Base-by-base conservation (phyloP, 2,329 filamentous ascomycete species). In the Aspergillus floridensis region DNA sequence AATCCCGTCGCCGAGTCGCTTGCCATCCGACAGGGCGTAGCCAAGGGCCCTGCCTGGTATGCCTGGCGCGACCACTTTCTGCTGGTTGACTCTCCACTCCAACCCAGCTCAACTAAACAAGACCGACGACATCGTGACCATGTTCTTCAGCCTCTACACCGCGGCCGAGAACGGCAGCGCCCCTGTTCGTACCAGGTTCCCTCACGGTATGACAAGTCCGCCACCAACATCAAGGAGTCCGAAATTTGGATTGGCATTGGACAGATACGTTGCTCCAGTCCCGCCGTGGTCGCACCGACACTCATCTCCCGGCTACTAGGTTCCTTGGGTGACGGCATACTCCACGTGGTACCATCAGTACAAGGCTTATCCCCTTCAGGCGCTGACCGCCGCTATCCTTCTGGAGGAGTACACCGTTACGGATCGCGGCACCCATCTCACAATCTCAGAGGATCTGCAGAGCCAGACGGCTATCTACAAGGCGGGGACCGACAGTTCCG, bases 321-420 rank as follows among this genome's bases (percentile, higher is more conserved):
- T 78, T 3, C 79, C 79, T 0, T 82, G 80, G 80, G 76, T 77
- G 0, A 74, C 74, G 1, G 68, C 73, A 4, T 77, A 77, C 63
- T 79, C 79, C 0, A 76, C 71, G 1, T 82, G 79, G 80, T 82
- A 82, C 53, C 79, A 82, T 61, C 73, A 79, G 52, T 81, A 74
- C 63, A 75, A 78, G 5, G 74, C 74, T 0, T 82, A 79, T 59
- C 80, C 80, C 0, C 74, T 80, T 22, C 76, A 81, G 59, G 80
- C 80, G 3, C 66, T 82, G 2, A 75, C 68, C 0, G 76, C 76
- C 0, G 78, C 79, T 0, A 76, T 38, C 58, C 70, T 1, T 67
- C 81, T 2, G 65, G 76, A 0, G 79, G 79, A 82, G 59, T 81
- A 82, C 62, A 82, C 79, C 0, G 68, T 82, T 52, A 81, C 78